These are phyloP conservation scores for Actinidia arguta DNA, from an alignment of 179 eudicot species.

Conservation along the genomic window DNA sequence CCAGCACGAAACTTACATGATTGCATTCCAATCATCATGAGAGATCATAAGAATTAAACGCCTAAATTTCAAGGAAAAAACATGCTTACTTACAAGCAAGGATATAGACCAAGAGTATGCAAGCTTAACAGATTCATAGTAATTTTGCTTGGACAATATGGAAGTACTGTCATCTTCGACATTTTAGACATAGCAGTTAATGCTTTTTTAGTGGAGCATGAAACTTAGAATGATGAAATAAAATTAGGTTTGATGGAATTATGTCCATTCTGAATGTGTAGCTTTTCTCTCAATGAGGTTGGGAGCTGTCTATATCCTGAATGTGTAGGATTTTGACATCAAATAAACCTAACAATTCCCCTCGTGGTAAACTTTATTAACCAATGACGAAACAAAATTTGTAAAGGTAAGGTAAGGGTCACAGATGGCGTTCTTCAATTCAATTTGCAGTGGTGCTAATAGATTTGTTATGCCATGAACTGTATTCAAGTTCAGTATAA, in stretches of 20 bases:
- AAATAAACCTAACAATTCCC: too few relatives aligned
- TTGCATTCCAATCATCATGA: conserved; percentile 3
- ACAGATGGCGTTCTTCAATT: too few relatives aligned
- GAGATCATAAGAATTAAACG: not conserved
- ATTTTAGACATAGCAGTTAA: conserved; percentile 17
- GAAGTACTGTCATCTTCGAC: conserved; percentile 21
- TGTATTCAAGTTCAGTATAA: too few relatives aligned
- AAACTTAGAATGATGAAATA: conserved; percentile 53
- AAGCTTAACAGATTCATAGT: conserved; percentile 21
- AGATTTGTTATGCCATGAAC: too few relatives aligned
- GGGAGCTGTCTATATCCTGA: conserved; percentile 14
- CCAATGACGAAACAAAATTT: too few relatives aligned
- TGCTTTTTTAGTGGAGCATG: conserved; percentile 23
- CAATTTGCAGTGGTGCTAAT: too few relatives aligned
- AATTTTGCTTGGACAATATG: conserved; percentile 21
- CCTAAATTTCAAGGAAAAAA: not conserved
- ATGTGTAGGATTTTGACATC: conserved; percentile 2
- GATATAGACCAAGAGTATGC: conserved; percentile 31
- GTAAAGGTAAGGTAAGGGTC: too few relatives aligned
- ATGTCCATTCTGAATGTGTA: conserved; percentile 21
- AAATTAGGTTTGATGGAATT: conserved; percentile 19
- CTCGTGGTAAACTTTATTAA: too few relatives aligned
- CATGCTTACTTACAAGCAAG: conserved; percentile 47
- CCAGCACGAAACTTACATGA: not conserved
- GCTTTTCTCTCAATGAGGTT: conserved; percentile 15